phyloP scores from a whole-genome alignment of 352 stramenopile genomes.

The Phytophthora sansomeana region DNA sequence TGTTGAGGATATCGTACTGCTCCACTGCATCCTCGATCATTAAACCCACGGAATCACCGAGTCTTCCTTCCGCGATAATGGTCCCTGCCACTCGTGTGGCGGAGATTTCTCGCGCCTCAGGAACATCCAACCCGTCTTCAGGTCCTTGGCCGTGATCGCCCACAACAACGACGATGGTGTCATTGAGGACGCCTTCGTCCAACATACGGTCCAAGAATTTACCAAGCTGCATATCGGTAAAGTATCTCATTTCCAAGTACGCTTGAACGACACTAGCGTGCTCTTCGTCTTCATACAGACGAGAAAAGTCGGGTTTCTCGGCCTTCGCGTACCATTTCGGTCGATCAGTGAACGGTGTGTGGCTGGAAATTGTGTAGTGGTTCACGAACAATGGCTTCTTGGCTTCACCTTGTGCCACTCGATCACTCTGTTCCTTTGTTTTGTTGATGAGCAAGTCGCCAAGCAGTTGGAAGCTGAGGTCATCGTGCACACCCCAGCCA shows the following conservation, averaged over 20 bases:
- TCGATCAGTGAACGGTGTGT: conserved; percentile 45
- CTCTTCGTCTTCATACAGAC: conserved; percentile 39
- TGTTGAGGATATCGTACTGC: conserved; percentile 56
- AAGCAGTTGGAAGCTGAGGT: conserved; percentile 55
- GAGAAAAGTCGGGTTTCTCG: conserved; percentile 47
- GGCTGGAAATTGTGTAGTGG: conserved; percentile 69
- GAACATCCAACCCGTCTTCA: conserved; percentile 38
- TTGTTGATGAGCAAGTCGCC: conserved; percentile 62
- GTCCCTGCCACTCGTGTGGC: conserved; percentile 40
- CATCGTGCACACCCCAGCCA: conserved; percentile 62
- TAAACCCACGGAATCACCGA: conserved; percentile 33
- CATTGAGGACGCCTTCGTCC: conserved; percentile 47
- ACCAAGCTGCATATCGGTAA: conserved; percentile 53
- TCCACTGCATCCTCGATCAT: conserved; percentile 42
- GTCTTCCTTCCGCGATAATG: conserved; percentile 45
- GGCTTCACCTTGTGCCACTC: conserved; percentile 19
- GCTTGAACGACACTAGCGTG: conserved; percentile 35
- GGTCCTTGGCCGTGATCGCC: conserved; percentile 59
- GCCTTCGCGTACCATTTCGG: conserved; percentile 49
- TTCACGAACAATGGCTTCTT: conserved; percentile 62
- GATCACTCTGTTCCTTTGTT: conserved; percentile 41
- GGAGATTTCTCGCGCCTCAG: conserved; percentile 44
- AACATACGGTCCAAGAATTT: conserved; percentile 65
- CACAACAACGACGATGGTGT: conserved; percentile 64
- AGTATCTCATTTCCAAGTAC: conserved; percentile 63